phyloP scores from a whole-genome alignment of 2,329 filamentous ascomycete species.

The Alternaria sp. region DNA sequence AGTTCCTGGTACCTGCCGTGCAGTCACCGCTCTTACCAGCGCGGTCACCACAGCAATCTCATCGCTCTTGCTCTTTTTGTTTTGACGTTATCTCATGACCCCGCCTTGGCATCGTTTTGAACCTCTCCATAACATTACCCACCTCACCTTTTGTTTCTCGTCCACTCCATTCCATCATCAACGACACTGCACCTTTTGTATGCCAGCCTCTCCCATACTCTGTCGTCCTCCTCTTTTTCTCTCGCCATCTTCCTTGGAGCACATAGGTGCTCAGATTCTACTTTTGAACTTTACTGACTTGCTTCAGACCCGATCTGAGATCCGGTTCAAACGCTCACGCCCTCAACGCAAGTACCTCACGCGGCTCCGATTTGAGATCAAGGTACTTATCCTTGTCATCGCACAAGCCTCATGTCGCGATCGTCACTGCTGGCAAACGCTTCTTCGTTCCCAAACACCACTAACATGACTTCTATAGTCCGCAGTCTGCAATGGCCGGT shows the following conservation, averaged over 20 bases:
- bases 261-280: slow-evolving; percentile 15
- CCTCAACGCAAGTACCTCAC: slow-evolving; percentile 7
- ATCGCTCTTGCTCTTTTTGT: slow-evolving; percentile 20
- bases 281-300: slow-evolving; percentile 25
- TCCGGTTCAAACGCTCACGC: slow-evolving; percentile 17
- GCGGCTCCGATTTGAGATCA: slow-evolving; percentile 17
- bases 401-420: not conserved
- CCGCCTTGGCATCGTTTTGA: slow-evolving; percentile 10
- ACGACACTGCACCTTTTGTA: slow-evolving; percentile 10
- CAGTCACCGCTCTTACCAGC: slow-evolving; percentile 12
- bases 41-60: slow-evolving; percentile 22
- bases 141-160: slow-evolving; percentile 8
- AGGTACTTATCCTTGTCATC: slow-evolving; percentile 21
- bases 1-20: slow-evolving; percentile 9
- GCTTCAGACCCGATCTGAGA: slow-evolving; percentile 19
- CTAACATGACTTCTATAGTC: slow-evolving; percentile 32
- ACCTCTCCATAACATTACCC: slow-evolving; percentile 8
- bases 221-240: slow-evolving; percentile 5
- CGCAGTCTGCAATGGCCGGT: slow-evolving; percentile 48
- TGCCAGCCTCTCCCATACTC: not conserved
- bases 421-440: not conserved
- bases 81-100: slow-evolving; percentile 11
- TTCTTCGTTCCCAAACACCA: slow-evolving; percentile 13
- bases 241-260: slow-evolving; percentile 11
- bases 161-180: slow-evolving; percentile 4